Evolutionary conservation across 306 rosid genomes (phyloP).

Genomic region (Begonia masoniana): DNA sequence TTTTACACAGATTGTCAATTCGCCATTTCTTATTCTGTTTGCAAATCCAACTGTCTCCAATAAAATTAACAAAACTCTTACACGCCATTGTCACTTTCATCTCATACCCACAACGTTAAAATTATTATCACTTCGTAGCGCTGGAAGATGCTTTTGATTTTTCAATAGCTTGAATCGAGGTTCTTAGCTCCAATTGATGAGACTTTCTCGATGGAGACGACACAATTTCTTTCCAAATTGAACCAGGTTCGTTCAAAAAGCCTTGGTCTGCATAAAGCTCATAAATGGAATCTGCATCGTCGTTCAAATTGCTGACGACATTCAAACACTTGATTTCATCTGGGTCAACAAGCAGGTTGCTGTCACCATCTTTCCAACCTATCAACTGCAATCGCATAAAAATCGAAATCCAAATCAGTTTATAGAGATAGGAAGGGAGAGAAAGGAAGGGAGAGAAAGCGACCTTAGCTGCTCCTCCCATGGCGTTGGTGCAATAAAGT

Average conservation of each 20-base stretch:
- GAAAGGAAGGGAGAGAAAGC: not conserved
- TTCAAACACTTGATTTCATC: constrained; percentile 39
- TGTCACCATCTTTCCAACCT: constrained; percentile 50
- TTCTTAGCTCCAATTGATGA: constrained; percentile 35
- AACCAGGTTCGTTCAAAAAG: constrained; percentile 23
- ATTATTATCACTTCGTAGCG: no score
- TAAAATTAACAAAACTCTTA: no score
- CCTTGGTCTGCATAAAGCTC: constrained; percentile 45
- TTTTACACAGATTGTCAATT: no score
- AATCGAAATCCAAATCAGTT: not conserved
- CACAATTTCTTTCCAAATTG: constrained; percentile 52
- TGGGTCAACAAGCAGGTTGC: constrained; percentile 41
- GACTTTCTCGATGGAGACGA: constrained; percentile 34
- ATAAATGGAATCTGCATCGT: constrained; percentile 52
- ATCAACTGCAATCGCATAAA: constrained; percentile 34
- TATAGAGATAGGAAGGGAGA: no score
- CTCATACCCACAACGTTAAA: no score
- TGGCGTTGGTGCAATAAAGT: constrained; percentile 43
- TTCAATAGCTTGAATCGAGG: constrained; percentile 41
- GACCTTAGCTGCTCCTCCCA: constrained; percentile 61
- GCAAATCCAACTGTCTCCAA: no score
- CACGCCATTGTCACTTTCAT: no score
- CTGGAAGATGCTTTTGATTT: not conserved
- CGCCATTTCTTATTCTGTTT: no score
- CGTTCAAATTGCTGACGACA: constrained; percentile 33